Evolutionary conservation across 2,329 filamentous ascomycete genomes (phyloP).

Genomic region (Diaporthe capsici): DNA sequence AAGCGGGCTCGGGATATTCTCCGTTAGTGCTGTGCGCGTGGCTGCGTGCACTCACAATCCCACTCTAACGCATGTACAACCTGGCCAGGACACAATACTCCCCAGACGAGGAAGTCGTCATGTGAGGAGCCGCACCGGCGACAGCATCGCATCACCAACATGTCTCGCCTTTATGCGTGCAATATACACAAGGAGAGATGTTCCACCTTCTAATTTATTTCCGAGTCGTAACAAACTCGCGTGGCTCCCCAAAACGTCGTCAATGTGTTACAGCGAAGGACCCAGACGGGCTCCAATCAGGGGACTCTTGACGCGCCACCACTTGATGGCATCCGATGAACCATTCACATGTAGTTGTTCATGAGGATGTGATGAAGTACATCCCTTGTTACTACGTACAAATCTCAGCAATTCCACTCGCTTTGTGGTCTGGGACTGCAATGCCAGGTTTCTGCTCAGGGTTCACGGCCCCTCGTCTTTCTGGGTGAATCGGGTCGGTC

Average conservation of each 20-base stretch:
- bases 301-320: not conserved
- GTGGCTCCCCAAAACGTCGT: not conserved
- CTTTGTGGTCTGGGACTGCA: no score
- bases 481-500: not conserved
- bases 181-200: not conserved
- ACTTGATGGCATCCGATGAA: not conserved
- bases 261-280: not conserved
- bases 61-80: not conserved
- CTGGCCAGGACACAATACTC: not conserved
- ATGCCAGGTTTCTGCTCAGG: not conserved
- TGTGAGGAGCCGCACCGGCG: not conserved
- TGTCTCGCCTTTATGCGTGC: not conserved
- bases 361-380: not conserved
- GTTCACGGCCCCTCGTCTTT: not conserved
- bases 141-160: slow-evolving; percentile 3
- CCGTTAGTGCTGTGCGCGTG: not conserved
- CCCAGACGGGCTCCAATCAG: not conserved
- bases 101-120: not conserved
- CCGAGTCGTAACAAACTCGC: not conserved
- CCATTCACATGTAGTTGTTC: not conserved
- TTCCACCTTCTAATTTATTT: not conserved
- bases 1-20: not conserved
- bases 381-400: no score
- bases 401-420: not conserved
- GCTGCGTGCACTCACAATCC: not conserved